These are phyloP conservation scores for Torulaspora delbrueckii DNA, from an alignment of 805 yeast species.

Conservation along the genomic window DNA sequence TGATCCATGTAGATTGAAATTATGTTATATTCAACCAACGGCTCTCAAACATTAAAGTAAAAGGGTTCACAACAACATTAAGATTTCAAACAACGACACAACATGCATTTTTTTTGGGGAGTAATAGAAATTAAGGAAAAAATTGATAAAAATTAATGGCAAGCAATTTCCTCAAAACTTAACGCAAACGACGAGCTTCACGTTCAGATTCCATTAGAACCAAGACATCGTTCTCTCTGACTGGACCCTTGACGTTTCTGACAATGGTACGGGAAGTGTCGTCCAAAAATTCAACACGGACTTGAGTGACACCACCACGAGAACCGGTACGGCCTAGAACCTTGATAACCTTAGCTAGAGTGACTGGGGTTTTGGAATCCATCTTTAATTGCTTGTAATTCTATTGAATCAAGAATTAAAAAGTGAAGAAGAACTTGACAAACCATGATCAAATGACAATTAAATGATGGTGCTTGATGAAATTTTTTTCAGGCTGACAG, in stretches of 20 bases:
- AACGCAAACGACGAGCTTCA: conserved; percentile 96
- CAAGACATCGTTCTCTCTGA: conserved; percentile 96
- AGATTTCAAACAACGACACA: conserved; percentile 4
- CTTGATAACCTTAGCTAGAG: conserved; percentile 99
- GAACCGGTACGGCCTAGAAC: conserved; percentile 99
- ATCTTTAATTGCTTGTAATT: conserved; percentile 23
- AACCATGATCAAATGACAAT: neutral
- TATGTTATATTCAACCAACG: conserved; percentile 3
- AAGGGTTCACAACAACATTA: neutral
- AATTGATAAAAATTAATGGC: conserved; percentile 2
- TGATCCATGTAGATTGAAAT: conserved; percentile 12
- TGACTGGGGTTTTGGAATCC: conserved; percentile 78
- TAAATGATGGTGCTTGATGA: conserved; percentile 4
- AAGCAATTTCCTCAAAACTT: conserved; percentile 23
- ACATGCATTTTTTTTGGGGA: conserved; percentile 6
- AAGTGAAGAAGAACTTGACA: neutral
- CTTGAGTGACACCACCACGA: conserved; percentile 99
- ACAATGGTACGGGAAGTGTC: conserved; percentile 93
- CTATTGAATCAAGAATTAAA: neutral
- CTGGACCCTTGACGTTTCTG: conserved; percentile 98
- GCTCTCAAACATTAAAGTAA: neutral
- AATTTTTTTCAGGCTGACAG: conserved; percentile 7
- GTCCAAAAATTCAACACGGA: conserved; percentile 94
- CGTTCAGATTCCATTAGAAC: conserved; percentile 99
- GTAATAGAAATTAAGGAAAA: conserved; percentile 5